Evolutionary conservation across 106 monocot species (phyloP), one percentile per base, ranked within the genome.

Genomic region (Alisma plantagoaquatica): DNA sequence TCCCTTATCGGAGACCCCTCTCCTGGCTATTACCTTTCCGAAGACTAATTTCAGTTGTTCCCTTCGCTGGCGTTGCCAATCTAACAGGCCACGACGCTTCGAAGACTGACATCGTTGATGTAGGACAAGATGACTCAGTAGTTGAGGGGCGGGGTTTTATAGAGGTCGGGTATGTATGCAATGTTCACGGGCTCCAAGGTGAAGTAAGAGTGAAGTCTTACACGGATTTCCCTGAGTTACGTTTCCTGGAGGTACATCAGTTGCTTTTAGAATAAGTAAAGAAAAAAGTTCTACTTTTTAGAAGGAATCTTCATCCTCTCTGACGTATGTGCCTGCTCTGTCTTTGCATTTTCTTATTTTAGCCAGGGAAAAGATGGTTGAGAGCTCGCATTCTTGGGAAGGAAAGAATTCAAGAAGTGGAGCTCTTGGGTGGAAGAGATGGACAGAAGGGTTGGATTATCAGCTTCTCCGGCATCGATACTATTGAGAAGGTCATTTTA

Each of bases 301-400:
- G n/a, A n/a, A n/a, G n/a, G n/a, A n/a, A n/a, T n/a, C n/a, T n/a
- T n/a, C n/a, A n/a, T n/a, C n/a, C n/a, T n/a, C n/a, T n/a, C n/a
- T n/a, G n/a, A n/a, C n/a, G n/a, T n/a, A n/a, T 16, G 29, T 4
- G 2, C 23, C 2, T 38, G 14, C 26, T 31, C 29, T 12, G 2
- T 28, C 3, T 29, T 49, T 31, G 19, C 49, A 33, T 11, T n/a
- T n/a, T n/a, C n/a, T n/a, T n/a, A n/a, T n/a, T n/a, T n/a, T n/a
- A 92, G 86, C 85, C 90, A 12, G 89, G 98, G 27, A 76, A 15
- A 54, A 90, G 90, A 69, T 98, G 98, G 98, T n/a, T 98, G 58
- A 75, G 72, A 18, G 46, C 63, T 3, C 85, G 80, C 1, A 53
- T 79, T 14, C 68, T 56, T 1, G 85, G 81, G 4, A 82, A 74